Evolutionary conservation across 768 basidiomycete genomes (phyloP).

Genomic region (Nevesoporus exiguus): DNA sequence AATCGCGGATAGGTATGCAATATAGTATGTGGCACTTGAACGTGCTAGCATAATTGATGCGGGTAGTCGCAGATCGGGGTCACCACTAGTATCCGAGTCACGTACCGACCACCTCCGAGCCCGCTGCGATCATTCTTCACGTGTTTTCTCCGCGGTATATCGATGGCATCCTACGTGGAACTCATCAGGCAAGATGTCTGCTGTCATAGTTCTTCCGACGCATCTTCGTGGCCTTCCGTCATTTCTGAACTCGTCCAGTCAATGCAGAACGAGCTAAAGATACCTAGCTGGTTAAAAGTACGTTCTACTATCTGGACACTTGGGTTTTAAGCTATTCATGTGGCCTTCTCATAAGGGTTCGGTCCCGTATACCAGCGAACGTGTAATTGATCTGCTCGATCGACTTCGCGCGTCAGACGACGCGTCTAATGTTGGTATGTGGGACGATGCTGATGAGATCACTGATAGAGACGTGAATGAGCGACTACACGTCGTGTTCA

Average conservation of each 20-base stretch:
- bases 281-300: constrained; percentile 4
- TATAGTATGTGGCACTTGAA: background rate
- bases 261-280: background rate
- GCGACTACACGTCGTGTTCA: background rate
- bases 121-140: background rate
- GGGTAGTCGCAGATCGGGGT: background rate
- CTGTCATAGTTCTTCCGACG: background rate
- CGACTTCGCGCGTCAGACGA: background rate
- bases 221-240: background rate
- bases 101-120: no score
- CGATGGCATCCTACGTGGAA: background rate
- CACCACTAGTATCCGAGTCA: background rate
- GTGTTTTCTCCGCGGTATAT: background rate
- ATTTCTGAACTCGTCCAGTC: background rate
- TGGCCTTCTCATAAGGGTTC: background rate
- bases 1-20: background rate
- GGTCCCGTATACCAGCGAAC: background rate
- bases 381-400: background rate
- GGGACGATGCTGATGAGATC: background rate
- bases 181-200: background rate
- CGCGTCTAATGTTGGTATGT: background rate
- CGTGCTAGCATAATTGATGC: background rate
- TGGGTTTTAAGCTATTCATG: background rate
- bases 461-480: background rate
- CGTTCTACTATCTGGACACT: background rate